Conservation (phyloP, 176 grass and related monocot genomes). For the Alopecurus myosuroides region DNA sequence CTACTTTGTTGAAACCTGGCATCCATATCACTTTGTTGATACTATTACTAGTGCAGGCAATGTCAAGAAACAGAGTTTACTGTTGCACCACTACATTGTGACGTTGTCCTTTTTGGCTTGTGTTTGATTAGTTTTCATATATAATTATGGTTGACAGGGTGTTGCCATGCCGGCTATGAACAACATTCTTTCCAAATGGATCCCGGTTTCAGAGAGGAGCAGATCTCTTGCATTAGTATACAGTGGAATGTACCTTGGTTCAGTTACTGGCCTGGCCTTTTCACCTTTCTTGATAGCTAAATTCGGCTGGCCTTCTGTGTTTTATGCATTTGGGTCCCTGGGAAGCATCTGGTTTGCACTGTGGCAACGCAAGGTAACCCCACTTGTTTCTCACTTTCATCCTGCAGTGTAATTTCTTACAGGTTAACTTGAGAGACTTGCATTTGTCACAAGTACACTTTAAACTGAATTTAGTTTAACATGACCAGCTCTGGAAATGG, state of each 20-base stretch:
- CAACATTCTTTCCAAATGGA: constrained; percentile 94
- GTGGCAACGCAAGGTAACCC: constrained; percentile 71
- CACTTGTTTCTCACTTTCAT: not conserved
- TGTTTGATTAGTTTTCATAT: not conserved
- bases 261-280: constrained; percentile 82
- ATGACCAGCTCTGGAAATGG: constrained; percentile 12
- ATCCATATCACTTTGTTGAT: not conserved
- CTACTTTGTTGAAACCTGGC: not conserved
- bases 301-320: constrained; percentile 97
- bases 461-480: not conserved
- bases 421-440: not conserved
- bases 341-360: constrained; percentile 85
- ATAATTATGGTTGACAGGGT: constrained; percentile 55
- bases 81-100: not conserved
- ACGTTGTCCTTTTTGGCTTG: not conserved
- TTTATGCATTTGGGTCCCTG: constrained; percentile 88
- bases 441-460: not conserved
- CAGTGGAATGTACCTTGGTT: constrained; percentile 99
- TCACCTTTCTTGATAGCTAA: constrained; percentile 87
- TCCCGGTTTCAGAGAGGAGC: constrained; percentile 96
- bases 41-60: not conserved
- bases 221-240: constrained; percentile 91
- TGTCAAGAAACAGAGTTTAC: not conserved
- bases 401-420: not conserved
- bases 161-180: constrained; percentile 99